Evolutionary conservation across 2,329 filamentous ascomycete species (phyloP).

Genomic region (Xenoacremonium recifei): DNA sequence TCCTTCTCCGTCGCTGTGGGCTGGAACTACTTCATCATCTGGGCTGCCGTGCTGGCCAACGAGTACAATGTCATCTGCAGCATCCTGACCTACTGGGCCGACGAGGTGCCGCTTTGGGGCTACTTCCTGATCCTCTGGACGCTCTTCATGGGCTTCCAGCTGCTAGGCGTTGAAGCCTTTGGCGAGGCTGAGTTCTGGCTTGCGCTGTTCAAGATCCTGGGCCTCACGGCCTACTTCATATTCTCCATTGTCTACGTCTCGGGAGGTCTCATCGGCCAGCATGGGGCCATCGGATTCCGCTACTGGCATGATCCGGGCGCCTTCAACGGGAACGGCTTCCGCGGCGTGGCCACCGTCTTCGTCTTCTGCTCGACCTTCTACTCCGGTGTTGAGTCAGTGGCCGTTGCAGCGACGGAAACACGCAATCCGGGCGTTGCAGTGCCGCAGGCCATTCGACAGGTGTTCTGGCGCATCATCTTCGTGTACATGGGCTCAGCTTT

Average conservation of each 20-base stretch:
- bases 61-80: slow-evolving; percentile 70
- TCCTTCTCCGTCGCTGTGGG: slow-evolving; percentile 67
- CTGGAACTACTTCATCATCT: slow-evolving; percentile 72
- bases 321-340: slow-evolving; percentile 65
- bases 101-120: slow-evolving; percentile 60
- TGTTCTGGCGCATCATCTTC: slow-evolving; percentile 61
- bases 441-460: slow-evolving; percentile 57
- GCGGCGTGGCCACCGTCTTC: slow-evolving; percentile 63
- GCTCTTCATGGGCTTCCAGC: slow-evolving; percentile 66
- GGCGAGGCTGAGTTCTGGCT: slow-evolving; percentile 82
- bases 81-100: slow-evolving; percentile 66
- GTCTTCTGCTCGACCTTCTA: slow-evolving; percentile 71
- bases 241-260: slow-evolving; percentile 72
- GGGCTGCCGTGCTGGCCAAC: slow-evolving; percentile 64
- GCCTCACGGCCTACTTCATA: slow-evolving; percentile 69
- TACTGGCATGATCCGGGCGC: slow-evolving; percentile 73
- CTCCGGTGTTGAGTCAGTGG: slow-evolving; percentile 63
- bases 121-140: slow-evolving; percentile 75
- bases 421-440: slow-evolving; percentile 56
- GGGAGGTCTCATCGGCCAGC: slow-evolving; percentile 61
- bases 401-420: slow-evolving; percentile 62
- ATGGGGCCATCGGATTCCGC: slow-evolving; percentile 60
- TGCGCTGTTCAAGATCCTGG: slow-evolving; percentile 68
- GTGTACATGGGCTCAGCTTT: slow-evolving; percentile 69
- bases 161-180: slow-evolving; percentile 71